Conservation (phyloP, 352 stramenopile species). For the Phytophthora melonis region DNA sequence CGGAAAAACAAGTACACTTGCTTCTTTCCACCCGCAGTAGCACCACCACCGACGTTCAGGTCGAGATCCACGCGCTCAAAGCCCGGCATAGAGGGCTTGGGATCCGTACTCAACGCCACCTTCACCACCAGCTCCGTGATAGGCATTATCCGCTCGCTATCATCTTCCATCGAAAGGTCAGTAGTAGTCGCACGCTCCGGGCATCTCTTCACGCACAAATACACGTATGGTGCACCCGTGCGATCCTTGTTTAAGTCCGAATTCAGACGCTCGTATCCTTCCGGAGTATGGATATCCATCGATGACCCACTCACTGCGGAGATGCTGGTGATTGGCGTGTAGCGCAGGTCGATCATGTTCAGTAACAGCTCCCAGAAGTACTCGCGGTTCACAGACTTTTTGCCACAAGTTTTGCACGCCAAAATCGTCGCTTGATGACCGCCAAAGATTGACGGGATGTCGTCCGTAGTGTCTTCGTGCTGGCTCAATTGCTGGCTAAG, state of each 20-base stretch:
- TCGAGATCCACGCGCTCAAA: slow-evolving; percentile 88
- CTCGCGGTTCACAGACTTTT: slow-evolving; percentile 83
- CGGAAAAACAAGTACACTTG: slow-evolving; percentile 88
- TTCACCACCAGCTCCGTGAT: slow-evolving; percentile 89
- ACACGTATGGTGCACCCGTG: slow-evolving; percentile 80
- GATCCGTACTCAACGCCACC: slow-evolving; percentile 59
- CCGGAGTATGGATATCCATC: slow-evolving; percentile 69
- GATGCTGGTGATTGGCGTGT: slow-evolving; percentile 89
- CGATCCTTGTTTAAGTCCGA: slow-evolving; percentile 89
- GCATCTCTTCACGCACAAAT: slow-evolving; percentile 81
- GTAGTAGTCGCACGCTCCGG: slow-evolving; percentile 54
- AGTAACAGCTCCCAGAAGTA: slow-evolving; percentile 92
- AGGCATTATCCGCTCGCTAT: slow-evolving; percentile 47
- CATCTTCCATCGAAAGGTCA: slow-evolving; percentile 41
- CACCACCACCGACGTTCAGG: slow-evolving; percentile 75
- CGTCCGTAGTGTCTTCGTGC: slow-evolving; percentile 59
- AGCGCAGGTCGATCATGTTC: slow-evolving; percentile 91
- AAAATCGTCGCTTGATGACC: slow-evolving; percentile 85
- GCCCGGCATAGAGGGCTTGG: slow-evolving; percentile 67
- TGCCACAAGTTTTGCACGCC: slow-evolving; percentile 84
- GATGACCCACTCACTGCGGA: slow-evolving; percentile 75
- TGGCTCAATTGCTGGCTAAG: slow-evolving; percentile 79
- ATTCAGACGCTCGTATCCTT: slow-evolving; percentile 84
- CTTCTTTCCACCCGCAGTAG: slow-evolving; percentile 69
- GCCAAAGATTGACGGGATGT: slow-evolving; percentile 81